phyloP scores from a whole-genome alignment of 1,284 basidiomycete genomes.

The Tilletia caries region DNA sequence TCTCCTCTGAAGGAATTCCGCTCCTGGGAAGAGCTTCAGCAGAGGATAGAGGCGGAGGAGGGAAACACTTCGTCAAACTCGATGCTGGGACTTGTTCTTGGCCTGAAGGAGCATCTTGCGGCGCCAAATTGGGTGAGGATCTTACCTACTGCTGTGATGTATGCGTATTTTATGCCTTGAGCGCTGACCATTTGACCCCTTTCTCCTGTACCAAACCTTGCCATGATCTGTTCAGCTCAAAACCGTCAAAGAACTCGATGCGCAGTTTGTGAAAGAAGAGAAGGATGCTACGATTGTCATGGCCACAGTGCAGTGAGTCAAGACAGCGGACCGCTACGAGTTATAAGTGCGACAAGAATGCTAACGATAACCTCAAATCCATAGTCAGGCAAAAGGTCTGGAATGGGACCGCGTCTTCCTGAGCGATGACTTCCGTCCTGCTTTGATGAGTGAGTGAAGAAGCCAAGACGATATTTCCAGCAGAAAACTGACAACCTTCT shows the following conservation, averaged over 20 bases:
- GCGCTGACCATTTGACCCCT: background rate
- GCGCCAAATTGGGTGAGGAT: slow-evolving; percentile 28
- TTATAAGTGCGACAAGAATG: too few relatives aligned
- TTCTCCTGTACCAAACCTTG: background rate
- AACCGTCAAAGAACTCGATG: slow-evolving; percentile 30
- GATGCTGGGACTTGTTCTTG: slow-evolving; percentile 39
- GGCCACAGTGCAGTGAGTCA: slow-evolving; percentile 34
- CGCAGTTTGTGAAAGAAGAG: slow-evolving; percentile 29
- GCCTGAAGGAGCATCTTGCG: slow-evolving; percentile 28
- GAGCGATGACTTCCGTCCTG: slow-evolving; percentile 42
- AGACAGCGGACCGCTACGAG: background rate
- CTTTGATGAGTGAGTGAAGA: slow-evolving; percentile 15
- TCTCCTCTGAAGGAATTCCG: slow-evolving; percentile 39
- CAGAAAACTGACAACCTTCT: slow-evolving; percentile 17
- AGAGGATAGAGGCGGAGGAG: slow-evolving; percentile 46
- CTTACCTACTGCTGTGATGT: background rate
- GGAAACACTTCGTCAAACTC: slow-evolving; percentile 31
- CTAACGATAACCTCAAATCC: too few relatives aligned
- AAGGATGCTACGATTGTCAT: slow-evolving; percentile 32
- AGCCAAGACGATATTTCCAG: background rate
- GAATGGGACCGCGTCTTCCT: slow-evolving; percentile 45
- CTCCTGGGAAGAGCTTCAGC: slow-evolving; percentile 45
- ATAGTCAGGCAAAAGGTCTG: slow-evolving; percentile 41
- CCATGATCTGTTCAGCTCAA: slow-evolving; percentile 18
- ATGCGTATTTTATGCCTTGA: too few relatives aligned